Conservation (phyloP, 2,329 filamentous ascomycete species). For the Cucurbitaria berberidis region DNA sequence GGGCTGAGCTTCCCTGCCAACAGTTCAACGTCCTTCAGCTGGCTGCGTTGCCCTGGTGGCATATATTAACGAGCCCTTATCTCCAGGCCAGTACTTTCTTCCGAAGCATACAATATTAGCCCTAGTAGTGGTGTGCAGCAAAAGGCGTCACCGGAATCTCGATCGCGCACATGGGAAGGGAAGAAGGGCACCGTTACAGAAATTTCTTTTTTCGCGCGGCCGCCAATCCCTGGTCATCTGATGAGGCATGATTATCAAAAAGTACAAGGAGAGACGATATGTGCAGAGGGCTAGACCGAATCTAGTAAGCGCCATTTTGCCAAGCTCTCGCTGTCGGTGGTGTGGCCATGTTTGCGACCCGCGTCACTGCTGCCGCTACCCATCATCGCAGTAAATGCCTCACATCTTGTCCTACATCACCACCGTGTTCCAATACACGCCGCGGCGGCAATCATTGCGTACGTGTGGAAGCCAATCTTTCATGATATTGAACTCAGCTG, state of each 20-base stretch:
- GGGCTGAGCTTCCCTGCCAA: slow-evolving; percentile 23
- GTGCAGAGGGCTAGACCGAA: slow-evolving; percentile 10
- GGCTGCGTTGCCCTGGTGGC: slow-evolving; percentile 1
- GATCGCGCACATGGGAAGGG: slow-evolving; percentile 15
- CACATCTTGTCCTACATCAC: slow-evolving; percentile 20
- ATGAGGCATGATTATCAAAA: slow-evolving; percentile 28
- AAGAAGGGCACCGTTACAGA: slow-evolving; percentile 17
- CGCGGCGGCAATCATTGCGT: slow-evolving; percentile 10
- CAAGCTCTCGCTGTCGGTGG: slow-evolving; percentile 18
- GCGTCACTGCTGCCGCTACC: slow-evolving; percentile 14
- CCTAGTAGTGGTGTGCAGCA: too few relatives aligned
- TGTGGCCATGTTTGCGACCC: slow-evolving; percentile 22
- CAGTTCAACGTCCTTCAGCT: slow-evolving; percentile 19
- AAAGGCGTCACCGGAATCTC: slow-evolving; percentile 32
- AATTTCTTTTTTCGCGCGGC: slow-evolving; percentile 29
- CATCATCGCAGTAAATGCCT: slow-evolving; percentile 21
- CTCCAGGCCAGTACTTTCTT: too few relatives aligned
- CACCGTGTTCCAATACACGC: too few relatives aligned
- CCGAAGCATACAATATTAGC: too few relatives aligned
- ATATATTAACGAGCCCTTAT: not conserved
- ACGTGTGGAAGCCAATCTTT: slow-evolving; percentile 9
- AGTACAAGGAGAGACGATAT: too few relatives aligned
- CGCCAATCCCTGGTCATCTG: slow-evolving; percentile 28
- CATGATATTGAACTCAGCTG: slow-evolving; percentile 13
- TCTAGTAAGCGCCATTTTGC: slow-evolving; percentile 15